Conservation (phyloP, 2,329 filamentous ascomycete species). For the Colletotrichum costaricense region DNA sequence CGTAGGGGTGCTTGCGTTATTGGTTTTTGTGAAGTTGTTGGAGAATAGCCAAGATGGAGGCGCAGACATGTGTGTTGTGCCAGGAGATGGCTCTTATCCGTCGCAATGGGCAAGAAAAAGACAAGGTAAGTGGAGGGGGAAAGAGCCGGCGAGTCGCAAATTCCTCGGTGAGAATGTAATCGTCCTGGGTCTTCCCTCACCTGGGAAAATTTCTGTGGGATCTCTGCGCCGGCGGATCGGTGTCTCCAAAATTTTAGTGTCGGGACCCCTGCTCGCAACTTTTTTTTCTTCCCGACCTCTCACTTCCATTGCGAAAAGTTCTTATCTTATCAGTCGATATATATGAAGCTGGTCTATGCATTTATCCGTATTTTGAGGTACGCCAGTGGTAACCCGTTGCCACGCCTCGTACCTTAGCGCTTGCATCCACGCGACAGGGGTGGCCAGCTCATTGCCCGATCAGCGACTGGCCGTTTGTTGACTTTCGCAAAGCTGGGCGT, state of each 20-base stretch:
- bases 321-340: conserved; percentile 23
- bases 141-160: not conserved
- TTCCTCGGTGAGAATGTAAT: conserved; percentile 23
- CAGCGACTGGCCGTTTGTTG: conserved; percentile 34
- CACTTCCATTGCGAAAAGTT: not conserved
- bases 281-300: not conserved
- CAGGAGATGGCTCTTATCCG: not conserved
- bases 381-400: not conserved
- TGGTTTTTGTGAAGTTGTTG: conserved; percentile 48
- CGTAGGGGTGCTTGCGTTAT: not conserved
- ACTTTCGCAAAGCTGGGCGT: conserved; percentile 28
- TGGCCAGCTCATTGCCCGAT: conserved; percentile 33
- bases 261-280: conserved; percentile 30
- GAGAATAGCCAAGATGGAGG: conserved; percentile 58
- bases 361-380: not conserved
- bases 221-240: conserved; percentile 6
- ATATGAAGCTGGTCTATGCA: conserved; percentile 15
- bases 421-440: conserved; percentile 24
- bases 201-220: conserved; percentile 35
- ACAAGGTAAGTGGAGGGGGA: not conserved
- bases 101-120: not conserved
- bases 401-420: conserved; percentile 18
- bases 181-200: conserved; percentile 29
- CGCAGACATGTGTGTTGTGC: conserved; percentile 45
- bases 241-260: conserved; percentile 29